These are phyloP conservation scores for Sparassis latifolia DNA, from an alignment of 1,284 basidiomycete genomes.

Conservation along the genomic window DNA sequence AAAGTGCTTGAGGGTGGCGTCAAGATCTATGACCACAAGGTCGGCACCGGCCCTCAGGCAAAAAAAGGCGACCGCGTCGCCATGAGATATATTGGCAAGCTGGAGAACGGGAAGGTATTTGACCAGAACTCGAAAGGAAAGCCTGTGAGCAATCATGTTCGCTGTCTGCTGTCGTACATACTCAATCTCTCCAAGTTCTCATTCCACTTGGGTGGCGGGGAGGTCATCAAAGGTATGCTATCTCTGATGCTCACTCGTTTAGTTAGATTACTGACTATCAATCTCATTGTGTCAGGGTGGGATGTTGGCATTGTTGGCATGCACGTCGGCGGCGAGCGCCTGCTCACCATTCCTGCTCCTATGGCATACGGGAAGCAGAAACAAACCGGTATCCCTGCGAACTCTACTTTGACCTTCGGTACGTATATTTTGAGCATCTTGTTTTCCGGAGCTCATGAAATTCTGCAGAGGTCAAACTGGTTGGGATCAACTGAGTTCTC, in stretches of 20 bases:
- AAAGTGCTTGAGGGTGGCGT: constrained; percentile 67
- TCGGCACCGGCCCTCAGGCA: constrained; percentile 77
- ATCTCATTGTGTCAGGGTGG: constrained; percentile 49
- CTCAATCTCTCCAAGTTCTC: constrained; percentile 47
- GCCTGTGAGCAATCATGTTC: constrained; percentile 48
- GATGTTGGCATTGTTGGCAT: constrained; percentile 90
- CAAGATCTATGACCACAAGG: constrained; percentile 71
- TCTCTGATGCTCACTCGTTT: neutral
- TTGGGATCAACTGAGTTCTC: constrained; percentile 52
- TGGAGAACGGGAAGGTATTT: constrained; percentile 81
- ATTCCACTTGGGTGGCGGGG: constrained; percentile 82
- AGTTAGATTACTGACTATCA: neutral
- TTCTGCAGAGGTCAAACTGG: constrained; percentile 62
- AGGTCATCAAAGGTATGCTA: constrained; percentile 80
- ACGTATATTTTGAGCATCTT: constrained; percentile 19
- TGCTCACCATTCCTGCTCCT: constrained; percentile 69
- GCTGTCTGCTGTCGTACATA: neutral
- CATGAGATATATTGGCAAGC: constrained; percentile 91
- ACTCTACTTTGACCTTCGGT: constrained; percentile 73
- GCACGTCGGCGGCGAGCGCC: constrained; percentile 86
- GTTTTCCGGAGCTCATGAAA: neutral
- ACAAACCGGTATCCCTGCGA: constrained; percentile 49
- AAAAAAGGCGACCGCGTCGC: constrained; percentile 81
- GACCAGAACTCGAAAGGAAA: constrained; percentile 87
- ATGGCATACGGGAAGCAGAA: constrained; percentile 67